Evolutionary conservation across 148 eudicot genomes (phyloP).

Genomic region (Nepenthes gracilis): DNA sequence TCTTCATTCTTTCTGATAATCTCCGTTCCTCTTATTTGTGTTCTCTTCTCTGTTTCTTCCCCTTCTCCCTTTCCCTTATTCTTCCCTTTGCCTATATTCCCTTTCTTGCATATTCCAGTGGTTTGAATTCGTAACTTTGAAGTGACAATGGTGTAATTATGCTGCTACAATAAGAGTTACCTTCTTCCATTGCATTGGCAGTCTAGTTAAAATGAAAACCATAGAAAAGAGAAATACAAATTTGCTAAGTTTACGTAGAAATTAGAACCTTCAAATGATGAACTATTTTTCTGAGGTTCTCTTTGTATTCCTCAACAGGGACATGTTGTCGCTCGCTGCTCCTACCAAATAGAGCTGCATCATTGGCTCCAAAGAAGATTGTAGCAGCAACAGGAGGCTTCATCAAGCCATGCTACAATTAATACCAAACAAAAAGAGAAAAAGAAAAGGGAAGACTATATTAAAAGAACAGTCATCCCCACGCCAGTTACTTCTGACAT

Average conservation of each 20-base stretch:
- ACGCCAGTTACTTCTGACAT: no score
- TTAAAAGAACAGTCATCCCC: no score
- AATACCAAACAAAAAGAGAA: not conserved
- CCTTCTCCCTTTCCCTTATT: no score
- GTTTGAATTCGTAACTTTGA: no score
- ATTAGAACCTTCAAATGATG: conserved; percentile 62
- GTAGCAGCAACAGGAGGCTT: conserved; percentile 63
- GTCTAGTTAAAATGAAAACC: not conserved
- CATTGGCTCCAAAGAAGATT: conserved; percentile 91
- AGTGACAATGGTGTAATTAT: no score
- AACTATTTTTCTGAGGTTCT: conserved; percentile 64
- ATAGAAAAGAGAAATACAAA: not conserved
- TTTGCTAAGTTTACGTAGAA: conserved; percentile 1
- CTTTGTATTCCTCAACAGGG: conserved; percentile 76
- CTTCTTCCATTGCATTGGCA: no score
- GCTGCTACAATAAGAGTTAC: no score
- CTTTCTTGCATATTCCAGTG: no score
- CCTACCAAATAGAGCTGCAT: conserved; percentile 77
- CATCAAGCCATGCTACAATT: conserved; percentile 27
- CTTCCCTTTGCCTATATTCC: no score
- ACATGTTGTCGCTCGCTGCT: conserved; percentile 69
- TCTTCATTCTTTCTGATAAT: no score
- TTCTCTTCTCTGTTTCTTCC: no score
- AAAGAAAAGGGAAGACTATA: not conserved
- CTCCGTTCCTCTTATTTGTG: no score